Evolutionary conservation across 495 filamentous ascomycete genomes (phyloP), one percentile per base, ranked within the genome.

Genomic region (Penicillium salamii): DNA sequence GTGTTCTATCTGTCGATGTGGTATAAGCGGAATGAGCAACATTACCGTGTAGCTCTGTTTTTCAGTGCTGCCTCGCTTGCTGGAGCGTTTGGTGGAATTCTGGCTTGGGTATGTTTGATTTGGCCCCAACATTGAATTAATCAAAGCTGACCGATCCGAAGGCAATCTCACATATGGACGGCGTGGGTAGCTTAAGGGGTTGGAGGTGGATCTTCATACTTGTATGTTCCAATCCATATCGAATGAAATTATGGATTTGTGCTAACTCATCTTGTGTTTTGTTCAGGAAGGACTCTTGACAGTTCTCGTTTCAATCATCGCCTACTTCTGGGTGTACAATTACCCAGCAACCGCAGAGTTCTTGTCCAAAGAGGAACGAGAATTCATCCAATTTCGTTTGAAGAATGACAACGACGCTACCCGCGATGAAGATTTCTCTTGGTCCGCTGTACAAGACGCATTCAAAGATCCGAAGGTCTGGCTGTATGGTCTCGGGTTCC

Each of bases 171-270:
- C 72, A 85, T 35, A 86, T 89, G 84, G 63, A 68, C 36, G 83
- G 84, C 0, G 72, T 85, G 3, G 84, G 83, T 5, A 81, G 78
- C 33, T 69, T 74, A n/a, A 75, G 76, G 39, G 89, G 88, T 13
- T 93, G 89, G 89, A 74, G 82, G 8, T 92, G 89, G 84, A 91
- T 92, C 42, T 91, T 92, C 50, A 89, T 91, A 20, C 69, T 91
- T 19, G 85, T 59, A 39, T 1, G 55, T 31, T 5, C 13, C 19
- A 51, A 18, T 19, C n/a, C n/a, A n/a, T n/a, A n/a, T n/a, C n/a
- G n/a, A n/a, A n/a, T n/a, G n/a, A n/a, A n/a, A n/a, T n/a, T n/a
- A n/a, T n/a, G n/a, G 31, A 28, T 23, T 3, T 40, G 20, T 7
- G 31, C 11, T 44, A 6, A 52, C 36, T 42, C 50, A 63, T 3